phyloP scores from a whole-genome alignment of 768 basidiomycete genomes.

The Mycena sanguinolenta region DNA sequence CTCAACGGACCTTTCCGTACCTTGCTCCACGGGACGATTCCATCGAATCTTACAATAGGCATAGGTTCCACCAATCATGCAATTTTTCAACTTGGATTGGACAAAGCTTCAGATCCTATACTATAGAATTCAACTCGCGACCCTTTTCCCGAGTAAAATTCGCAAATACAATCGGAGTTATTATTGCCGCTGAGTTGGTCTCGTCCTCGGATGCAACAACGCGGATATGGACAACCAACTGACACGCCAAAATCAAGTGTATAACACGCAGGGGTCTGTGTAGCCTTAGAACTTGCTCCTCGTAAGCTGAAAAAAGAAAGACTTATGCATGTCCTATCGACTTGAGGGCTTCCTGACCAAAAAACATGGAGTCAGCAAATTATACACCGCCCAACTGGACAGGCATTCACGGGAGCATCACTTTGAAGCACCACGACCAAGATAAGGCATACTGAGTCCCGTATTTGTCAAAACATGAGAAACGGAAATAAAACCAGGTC shows the following conservation, averaged over 20 bases:
- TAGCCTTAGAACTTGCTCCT: background rate
- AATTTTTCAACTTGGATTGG: too few species aligned
- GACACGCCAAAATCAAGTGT: constrained; percentile 23
- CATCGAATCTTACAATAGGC: too few species aligned
- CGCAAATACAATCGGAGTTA: constrained; percentile 13
- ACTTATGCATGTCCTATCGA: constrained; percentile 10
- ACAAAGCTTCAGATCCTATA: too few species aligned
- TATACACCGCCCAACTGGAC: background rate
- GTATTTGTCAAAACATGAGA: background rate
- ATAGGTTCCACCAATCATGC: too few species aligned
- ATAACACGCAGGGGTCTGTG: constrained; percentile 23
- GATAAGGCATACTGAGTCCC: constrained; percentile 2
- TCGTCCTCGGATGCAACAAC: constrained; percentile 11
- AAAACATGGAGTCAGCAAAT: background rate
- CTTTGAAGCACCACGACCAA: constrained; percentile 4
- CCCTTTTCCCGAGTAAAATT: background rate
- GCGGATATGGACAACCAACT: constrained; percentile 27
- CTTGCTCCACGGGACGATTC: too few species aligned
- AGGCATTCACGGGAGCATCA: background rate
- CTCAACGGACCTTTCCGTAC: too few species aligned
- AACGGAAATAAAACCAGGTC: background rate
- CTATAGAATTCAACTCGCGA: too few species aligned
- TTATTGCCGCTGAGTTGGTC: background rate
- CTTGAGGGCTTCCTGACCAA: constrained; percentile 9
- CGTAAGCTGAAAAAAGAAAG: too few species aligned